These are phyloP conservation scores for Trichomonas gallinae DNA, from an alignment of 208 protist genomes.

Conservation along the genomic window DNA sequence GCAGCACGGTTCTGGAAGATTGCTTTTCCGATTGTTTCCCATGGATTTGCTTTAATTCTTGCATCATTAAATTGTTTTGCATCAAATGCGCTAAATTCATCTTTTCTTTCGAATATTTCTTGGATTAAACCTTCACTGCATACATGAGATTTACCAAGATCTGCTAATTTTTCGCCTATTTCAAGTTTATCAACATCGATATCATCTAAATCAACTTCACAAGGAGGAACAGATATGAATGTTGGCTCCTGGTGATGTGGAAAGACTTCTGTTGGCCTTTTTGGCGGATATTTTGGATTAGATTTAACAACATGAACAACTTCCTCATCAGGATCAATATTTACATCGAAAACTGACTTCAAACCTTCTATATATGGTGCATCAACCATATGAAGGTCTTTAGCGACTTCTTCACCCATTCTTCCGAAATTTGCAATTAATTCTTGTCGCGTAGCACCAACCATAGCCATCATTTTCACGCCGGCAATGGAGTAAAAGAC, in stretches of 20 bases:
- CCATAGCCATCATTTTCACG: not conserved
- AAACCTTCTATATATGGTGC: not conserved
- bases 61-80: not conserved
- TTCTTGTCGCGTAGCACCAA: not conserved
- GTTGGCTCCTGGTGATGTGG: not conserved
- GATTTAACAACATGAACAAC: not conserved
- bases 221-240: not conserved
- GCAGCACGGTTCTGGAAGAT: not conserved
- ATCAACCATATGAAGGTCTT: not conserved
- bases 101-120: not conserved
- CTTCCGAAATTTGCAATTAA: not conserved
- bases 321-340: not conserved
- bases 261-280: not conserved
- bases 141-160: not conserved
- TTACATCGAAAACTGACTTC: not conserved
- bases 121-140: not conserved
- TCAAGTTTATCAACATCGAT: not conserved
- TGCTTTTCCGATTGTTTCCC: not conserved
- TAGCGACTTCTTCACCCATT: not conserved
- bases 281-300: not conserved
- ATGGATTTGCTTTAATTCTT: conserved; percentile 1
- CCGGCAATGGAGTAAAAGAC: not conserved
- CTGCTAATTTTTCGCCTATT: not conserved
- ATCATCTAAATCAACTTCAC: not conserved
- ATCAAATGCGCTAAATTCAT: not conserved